Evolutionary conservation across 805 yeast genomes (phyloP), one percentile per base, ranked within the genome.

Genomic region (Wickerhamomyces chaumierensis): DNA sequence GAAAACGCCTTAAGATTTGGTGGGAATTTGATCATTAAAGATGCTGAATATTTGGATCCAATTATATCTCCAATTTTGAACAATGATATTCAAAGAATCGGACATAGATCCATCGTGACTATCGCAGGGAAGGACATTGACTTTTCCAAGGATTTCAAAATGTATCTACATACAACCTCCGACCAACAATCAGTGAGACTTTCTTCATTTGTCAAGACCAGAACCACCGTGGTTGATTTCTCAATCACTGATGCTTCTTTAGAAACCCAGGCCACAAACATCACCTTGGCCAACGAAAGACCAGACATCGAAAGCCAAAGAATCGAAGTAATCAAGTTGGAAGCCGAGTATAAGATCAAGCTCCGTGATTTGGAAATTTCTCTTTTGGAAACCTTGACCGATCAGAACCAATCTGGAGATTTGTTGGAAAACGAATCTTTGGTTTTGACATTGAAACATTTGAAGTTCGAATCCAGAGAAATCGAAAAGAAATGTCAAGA

Each of bases 1-100:
- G 95, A 87, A 53, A 81, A 85, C 49, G 80, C 94, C 0, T 53
- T 88, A 20, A 64, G 92, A 45, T 88, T 88, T 65, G 96, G 97
- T 4, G 86, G 84, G 3, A 49, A 72, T 1, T 61, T 90, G 7
- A 52, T 88, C 13, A 67, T 90, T 15, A 75, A 75, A 46, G 90
- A 90, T 58, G 87, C 88, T 3, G 96, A 90, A 51, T 61, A 69
- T 46, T 78, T 72, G 51, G 90, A 90, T 53, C 94, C 96, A 0
- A 59, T 83, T 7, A 52, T 90, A 11, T 72, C 72, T 40, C 66
- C 81, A 0, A 57, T 90, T 1, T 56, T 90, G 36, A 66, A 73
- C 35, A 63, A 65, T 25, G 94, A 86, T 42, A 66, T 73, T 31
- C 67, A 68, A 21, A 62, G 66, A 21, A 65, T 77, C 21, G 95